Evolutionary conservation across 2,329 filamentous ascomycete genomes (phyloP).

Genomic region (Xylariales sp.): DNA sequence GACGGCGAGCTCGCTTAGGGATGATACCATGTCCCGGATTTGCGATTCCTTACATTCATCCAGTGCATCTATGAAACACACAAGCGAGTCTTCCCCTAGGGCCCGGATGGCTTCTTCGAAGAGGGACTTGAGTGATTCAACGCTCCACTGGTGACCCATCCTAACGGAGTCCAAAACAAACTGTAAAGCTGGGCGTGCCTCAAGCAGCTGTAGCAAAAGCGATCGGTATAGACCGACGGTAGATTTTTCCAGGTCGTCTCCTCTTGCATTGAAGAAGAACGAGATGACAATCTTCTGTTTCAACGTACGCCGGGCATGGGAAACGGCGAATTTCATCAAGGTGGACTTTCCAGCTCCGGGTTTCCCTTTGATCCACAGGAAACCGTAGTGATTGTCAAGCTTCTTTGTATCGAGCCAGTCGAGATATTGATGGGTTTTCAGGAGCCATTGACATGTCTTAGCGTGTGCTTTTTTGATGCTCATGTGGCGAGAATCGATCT

Average conservation of each 20-base stretch:
- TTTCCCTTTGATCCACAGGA: conserved; percentile 10
- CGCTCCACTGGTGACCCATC: neutral
- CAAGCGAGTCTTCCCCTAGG: conserved; percentile 4
- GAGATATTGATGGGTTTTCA: neutral
- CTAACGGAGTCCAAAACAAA: conserved; percentile 19
- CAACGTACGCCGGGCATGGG: neutral
- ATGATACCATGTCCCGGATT: conserved; percentile 15
- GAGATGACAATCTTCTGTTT: conserved; percentile 16
- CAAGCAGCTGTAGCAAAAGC: conserved; percentile 39
- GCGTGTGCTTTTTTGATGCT: neutral
- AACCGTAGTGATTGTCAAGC: neutral
- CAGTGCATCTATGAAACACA: conserved; percentile 17
- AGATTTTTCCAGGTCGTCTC: conserved; percentile 36
- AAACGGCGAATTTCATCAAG: conserved; percentile 9
- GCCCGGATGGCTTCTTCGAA: conserved; percentile 8
- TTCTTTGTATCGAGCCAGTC: neutral
- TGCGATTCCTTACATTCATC: conserved; percentile 18
- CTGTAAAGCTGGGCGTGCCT: conserved; percentile 25
- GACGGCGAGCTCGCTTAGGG: conserved; percentile 8
- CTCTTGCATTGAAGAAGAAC: conserved; percentile 47
- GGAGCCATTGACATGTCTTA: conserved; percentile 7
- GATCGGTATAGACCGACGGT: conserved; percentile 42
- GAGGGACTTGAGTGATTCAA: conserved; percentile 8
- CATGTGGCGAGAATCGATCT: neutral
- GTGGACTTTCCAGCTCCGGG: conserved; percentile 10